Percentiles rank a stretch among this genome's conserved stretches.
Evolutionary conservation across 495 filamentous ascomycete genomes (phyloP).

Genomic region (Clavariopsis aquatica): DNA sequence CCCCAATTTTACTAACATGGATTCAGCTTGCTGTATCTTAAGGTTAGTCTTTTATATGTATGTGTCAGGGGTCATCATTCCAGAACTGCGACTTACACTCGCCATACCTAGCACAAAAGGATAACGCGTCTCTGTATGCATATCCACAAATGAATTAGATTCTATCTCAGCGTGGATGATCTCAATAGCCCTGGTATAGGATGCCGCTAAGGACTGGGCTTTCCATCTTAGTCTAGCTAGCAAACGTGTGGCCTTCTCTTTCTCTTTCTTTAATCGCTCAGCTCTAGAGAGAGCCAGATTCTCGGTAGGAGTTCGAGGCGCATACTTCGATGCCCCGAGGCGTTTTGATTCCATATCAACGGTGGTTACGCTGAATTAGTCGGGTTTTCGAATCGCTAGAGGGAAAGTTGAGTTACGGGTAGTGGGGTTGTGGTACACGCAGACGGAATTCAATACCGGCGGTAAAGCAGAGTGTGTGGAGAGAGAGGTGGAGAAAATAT

Average conservation of each 20-base stretch:
- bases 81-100: slow-evolving; percentile 5
- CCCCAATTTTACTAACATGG: too few relatives aligned
- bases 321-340: slow-evolving; percentile 17
- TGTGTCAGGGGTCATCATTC: neutral
- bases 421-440: neutral
- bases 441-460: neutral
- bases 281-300: slow-evolving; percentile 4
- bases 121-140: slow-evolving; percentile 7
- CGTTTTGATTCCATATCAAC: neutral
- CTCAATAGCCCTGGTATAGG: slow-evolving; percentile 29
- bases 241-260: slow-evolving; percentile 27
- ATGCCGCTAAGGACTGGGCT: slow-evolving; percentile 23
- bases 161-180: slow-evolving; percentile 7
- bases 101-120: slow-evolving; percentile 6
- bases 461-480: neutral
- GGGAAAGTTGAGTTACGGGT: neutral
- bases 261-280: slow-evolving; percentile 30
- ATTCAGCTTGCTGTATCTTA: slow-evolving; percentile 20
- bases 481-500: neutral
- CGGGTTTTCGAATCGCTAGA: too few relatives aligned
- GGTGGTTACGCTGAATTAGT: neutral
- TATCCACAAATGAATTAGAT: neutral
- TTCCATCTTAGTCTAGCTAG: slow-evolving; percentile 32
- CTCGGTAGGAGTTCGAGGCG: slow-evolving; percentile 19
- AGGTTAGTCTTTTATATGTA: neutral